Evolutionary conservation across 163 green algal species (phyloP), one percentile per base, ranked within the genome.

Genomic region (Botryococcus braunii): DNA sequence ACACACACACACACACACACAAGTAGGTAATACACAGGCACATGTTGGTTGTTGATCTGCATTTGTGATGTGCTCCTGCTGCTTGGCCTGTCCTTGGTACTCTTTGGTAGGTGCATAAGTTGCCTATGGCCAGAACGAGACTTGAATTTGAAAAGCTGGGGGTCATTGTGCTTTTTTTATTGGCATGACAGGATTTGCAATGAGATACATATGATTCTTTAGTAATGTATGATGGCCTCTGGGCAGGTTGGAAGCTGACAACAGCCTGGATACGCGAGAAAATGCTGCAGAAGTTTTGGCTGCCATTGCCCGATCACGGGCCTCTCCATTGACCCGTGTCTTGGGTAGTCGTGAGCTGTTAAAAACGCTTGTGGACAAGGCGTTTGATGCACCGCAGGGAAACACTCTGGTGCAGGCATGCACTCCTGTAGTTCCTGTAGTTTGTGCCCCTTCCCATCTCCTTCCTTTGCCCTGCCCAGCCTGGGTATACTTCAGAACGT

Each of bases 201-300:
- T 65, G n/a, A 65, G 50, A 37, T 7, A 61, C 11, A 17, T 61
- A 61, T 7, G 11, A 37, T 61, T 7, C 50, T 37, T 61, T 40
- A 17, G 31, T 27, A 62, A 17, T 35, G 52, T 62, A 17, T 37
- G 52, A 17, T 9, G 21, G 31, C 25, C 27, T 8, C 7, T 66
- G 39, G 46, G 63, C 70, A 71, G 62, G 52, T 69, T 93, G 59
- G 65, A 72, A 50, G 32, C 64, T 13, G 71, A 78, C 35, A 37
- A 73, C 11, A 50, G 68, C 25, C 8, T 65, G 21, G 76, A 81
- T 31, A 77, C 69, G 59, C 65, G 79, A 37, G 65, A 72, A 60
- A 97, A 98, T 66, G 86, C 86, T 29, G 92, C 91, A 0, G 92
- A 97, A 63, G 88, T 97, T 56, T 74, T 98, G 39, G 87, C 85